Percentiles rank a stretch among this genome's conserved stretches.
Evolutionary conservation across 2,329 filamentous ascomycete genomes (phyloP).

Genomic region (Dactylellina haptotyla): DNA sequence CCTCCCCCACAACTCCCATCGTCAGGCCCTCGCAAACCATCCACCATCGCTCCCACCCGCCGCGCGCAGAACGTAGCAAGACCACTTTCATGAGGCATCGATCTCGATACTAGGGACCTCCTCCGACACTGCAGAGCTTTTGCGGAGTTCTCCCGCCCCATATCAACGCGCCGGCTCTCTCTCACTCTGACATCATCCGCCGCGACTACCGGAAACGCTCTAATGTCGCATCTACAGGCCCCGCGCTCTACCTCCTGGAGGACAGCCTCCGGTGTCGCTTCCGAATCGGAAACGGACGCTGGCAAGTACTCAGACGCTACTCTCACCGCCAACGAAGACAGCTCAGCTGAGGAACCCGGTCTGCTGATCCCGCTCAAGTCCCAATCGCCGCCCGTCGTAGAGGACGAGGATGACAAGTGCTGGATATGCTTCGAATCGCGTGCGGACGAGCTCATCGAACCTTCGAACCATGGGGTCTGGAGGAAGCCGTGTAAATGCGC

Average conservation of each 20-base stretch:
- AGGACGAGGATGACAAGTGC: slow-evolving; percentile 64
- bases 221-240: slow-evolving; percentile 51
- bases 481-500: slow-evolving; percentile 90
- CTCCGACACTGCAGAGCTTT: not conserved
- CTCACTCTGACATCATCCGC: not conserved
- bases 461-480: slow-evolving; percentile 71
- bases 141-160: not conserved
- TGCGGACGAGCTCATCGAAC: slow-evolving; percentile 69
- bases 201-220: not conserved
- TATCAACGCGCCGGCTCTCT: slow-evolving; percentile 12
- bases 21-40: not conserved
- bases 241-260: slow-evolving; percentile 32
- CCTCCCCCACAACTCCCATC: slow-evolving; percentile 36
- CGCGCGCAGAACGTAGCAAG: not conserved
- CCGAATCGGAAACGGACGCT: slow-evolving; percentile 37
- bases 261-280: slow-evolving; percentile 6
- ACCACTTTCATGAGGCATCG: slow-evolving; percentile 12
- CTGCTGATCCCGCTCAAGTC: slow-evolving; percentile 46
- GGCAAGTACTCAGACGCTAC: slow-evolving; percentile 40
- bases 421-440: slow-evolving; percentile 77
- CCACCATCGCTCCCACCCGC: not conserved
- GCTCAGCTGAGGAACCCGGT: slow-evolving; percentile 42
- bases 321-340: slow-evolving; percentile 40
- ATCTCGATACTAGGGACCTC: not conserved
- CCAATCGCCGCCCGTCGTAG: slow-evolving; percentile 23